These are phyloP conservation scores for Cryphonectria japonica DNA, from an alignment of 2,329 filamentous ascomycete genomes.

Conservation along the genomic window DNA sequence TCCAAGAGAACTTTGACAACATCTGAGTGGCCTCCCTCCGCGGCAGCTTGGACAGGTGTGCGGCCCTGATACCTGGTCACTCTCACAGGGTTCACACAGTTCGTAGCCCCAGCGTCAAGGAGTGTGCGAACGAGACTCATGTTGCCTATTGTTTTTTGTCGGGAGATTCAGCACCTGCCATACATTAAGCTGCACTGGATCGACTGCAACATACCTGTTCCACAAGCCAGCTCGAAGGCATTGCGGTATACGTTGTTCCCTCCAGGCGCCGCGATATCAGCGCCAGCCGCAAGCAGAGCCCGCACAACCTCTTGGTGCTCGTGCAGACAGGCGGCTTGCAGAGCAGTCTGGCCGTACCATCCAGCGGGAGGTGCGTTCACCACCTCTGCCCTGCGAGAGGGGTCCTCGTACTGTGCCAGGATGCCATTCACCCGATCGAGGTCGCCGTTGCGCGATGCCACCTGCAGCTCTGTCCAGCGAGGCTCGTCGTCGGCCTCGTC, in stretches of 20 bases:
- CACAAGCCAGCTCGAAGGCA: slow-evolving; percentile 45
- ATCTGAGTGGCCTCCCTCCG: slow-evolving; percentile 35
- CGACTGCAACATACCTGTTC: slow-evolving; percentile 23
- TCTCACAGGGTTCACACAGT: slow-evolving; percentile 36
- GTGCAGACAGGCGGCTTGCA: slow-evolving; percentile 41
- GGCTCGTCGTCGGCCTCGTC: slow-evolving; percentile 22
- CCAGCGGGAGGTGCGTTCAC: slow-evolving; percentile 39
- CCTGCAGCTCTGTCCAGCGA: slow-evolving; percentile 42
- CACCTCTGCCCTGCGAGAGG: slow-evolving; percentile 13
- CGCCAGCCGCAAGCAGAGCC: slow-evolving; percentile 38
- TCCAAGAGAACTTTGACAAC: slow-evolving; percentile 39
- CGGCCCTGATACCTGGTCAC: slow-evolving; percentile 39
- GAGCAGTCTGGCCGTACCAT: slow-evolving; percentile 43
- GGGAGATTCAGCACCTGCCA: neutral
- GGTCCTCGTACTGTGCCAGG: slow-evolving; percentile 27
- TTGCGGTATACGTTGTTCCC: slow-evolving; percentile 43
- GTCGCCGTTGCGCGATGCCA: slow-evolving; percentile 40
- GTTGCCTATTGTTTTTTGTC: slow-evolving; percentile 16
- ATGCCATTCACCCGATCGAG: slow-evolving; percentile 34
- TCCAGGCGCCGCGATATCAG: slow-evolving; percentile 40
- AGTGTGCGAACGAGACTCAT: slow-evolving; percentile 35
- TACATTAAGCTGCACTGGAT: neutral
- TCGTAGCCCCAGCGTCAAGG: slow-evolving; percentile 35
- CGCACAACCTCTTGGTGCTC: slow-evolving; percentile 35
- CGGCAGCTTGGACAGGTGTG: slow-evolving; percentile 46